Evolutionary conservation across 2,329 filamentous ascomycete genomes (phyloP), one percentile per base, ranked within the genome.

Genomic region (Diatrype stigma): DNA sequence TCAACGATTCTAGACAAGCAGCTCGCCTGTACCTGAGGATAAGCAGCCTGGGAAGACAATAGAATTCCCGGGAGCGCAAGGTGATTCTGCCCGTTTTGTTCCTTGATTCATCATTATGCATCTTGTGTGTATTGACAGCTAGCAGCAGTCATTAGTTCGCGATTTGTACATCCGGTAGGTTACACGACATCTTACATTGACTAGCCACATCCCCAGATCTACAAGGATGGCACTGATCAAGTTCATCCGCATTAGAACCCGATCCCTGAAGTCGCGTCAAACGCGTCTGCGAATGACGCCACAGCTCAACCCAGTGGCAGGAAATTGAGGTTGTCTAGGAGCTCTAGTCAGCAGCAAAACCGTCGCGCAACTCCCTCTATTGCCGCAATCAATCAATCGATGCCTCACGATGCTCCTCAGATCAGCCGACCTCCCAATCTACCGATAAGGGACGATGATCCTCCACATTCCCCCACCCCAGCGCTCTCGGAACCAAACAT

Each of bases 401-500:
- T 48, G 37, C 22, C 30, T 23, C 45, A 53, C 46, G 34, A 62
- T 61, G 53, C 45, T 35, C 45, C 28, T 22, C 42, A 49, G 35
- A 23, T 42, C 16, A 30, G 40, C 37, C 46, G 54, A 45, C 47
- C 46, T 34, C 49, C 52, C 12, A 55, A 45, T 48, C 53, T 51
- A 21, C 49, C 49, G 42, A 51, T 45, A 42, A 51, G 50, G 51
- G 49, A 60, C 28, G 49, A 63, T 58, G 59, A 32, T 22, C 42
- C 49, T 26, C 22, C 50, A 16, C 56, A 45, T 45, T 17, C 48
- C 34, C 53, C 49, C 42, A 42, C 28, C 17, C 47, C 48, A 10
- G 47, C 45, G 35, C 40, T 48, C 51, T 59, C 51, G 52, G 60
- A 49, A 48, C 53, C 56, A 51, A 75, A 67, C 47, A 77, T 73